These are phyloP conservation scores for Solioccasus polychromus DNA, from an alignment of 768 basidiomycete species.

Conservation along the genomic window DNA sequence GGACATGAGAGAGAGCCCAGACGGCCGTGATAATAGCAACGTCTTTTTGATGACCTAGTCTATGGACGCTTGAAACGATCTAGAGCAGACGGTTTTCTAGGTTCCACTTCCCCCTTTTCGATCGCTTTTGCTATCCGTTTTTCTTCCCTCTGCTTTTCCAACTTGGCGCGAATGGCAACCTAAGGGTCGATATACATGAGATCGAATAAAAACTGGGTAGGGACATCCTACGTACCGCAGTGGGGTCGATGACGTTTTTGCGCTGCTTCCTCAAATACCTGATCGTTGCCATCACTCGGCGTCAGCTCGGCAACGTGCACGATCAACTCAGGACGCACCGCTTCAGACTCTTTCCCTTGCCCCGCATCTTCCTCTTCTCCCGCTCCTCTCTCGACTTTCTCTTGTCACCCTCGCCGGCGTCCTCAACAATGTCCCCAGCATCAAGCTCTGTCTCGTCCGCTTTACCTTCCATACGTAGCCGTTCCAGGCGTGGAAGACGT, in stretches of 20 bases:
- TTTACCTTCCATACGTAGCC: slow-evolving; percentile 59
- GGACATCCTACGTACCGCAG: slow-evolving; percentile 44
- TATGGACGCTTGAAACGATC: slow-evolving; percentile 33
- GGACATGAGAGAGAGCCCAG: no score
- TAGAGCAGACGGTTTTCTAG: slow-evolving; percentile 33
- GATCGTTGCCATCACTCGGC: background rate
- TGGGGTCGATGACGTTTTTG: slow-evolving; percentile 92
- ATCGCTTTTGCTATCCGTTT: slow-evolving; percentile 33
- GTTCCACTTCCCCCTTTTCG: slow-evolving; percentile 31
- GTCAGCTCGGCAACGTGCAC: no score
- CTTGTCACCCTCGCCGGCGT: slow-evolving; percentile 34
- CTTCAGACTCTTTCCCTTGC: slow-evolving; percentile 84
- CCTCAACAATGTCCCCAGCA: slow-evolving; percentile 34
- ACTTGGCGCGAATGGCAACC: slow-evolving; percentile 65
- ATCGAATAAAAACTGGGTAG: background rate
- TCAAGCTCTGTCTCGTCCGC: slow-evolving; percentile 63
- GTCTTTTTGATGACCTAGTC: slow-evolving; percentile 5
- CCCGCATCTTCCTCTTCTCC: slow-evolving; percentile 81
- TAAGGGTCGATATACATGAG: slow-evolving; percentile 11
- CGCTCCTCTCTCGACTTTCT: slow-evolving; percentile 25
- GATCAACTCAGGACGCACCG: no score
- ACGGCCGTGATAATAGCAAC: no score
- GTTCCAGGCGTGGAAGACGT: slow-evolving; percentile 73
- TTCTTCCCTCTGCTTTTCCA: slow-evolving; percentile 57
- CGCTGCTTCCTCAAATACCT: slow-evolving; percentile 84